Evolutionary conservation across 148 eudicot genomes (phyloP).

Genomic region (Limonium bicolor): DNA sequence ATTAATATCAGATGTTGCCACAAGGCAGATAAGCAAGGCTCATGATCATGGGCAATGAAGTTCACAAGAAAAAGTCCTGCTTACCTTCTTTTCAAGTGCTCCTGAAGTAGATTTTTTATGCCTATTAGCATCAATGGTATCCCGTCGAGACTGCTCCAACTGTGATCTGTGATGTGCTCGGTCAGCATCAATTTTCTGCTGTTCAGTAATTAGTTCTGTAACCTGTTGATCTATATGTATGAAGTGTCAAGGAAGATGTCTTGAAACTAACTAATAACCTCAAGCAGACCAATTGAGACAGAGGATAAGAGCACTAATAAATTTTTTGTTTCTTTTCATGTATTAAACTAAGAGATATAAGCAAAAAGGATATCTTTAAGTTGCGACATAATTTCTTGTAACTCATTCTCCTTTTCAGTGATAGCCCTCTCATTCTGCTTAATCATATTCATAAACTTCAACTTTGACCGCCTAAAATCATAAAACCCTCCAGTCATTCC

Average conservation of each 20-base stretch:
- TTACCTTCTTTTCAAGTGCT: slow-evolving; percentile 84
- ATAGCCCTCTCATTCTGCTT: slow-evolving; percentile 42
- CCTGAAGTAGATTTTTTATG: slow-evolving; percentile 59
- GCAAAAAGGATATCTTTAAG: slow-evolving; percentile 96
- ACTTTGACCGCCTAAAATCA: slow-evolving; percentile 80
- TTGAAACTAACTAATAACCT: no score
- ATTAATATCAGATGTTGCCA: not conserved
- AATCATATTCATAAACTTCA: slow-evolving; percentile 74
- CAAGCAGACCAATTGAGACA: slow-evolving; percentile 2
- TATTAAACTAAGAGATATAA: no score
- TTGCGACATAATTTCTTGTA: slow-evolving; percentile 37
- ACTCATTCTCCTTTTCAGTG: slow-evolving; percentile 37
- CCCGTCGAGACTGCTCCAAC: slow-evolving; percentile 75
- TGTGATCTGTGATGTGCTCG: slow-evolving; percentile 79
- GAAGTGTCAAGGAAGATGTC: slow-evolving; percentile 45
- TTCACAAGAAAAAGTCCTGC: not conserved
- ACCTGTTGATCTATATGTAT: slow-evolving; percentile 69
- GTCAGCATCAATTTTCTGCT: slow-evolving; percentile 91
- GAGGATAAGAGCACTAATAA: not conserved
- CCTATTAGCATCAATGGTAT: slow-evolving; percentile 59
- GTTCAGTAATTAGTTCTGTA: slow-evolving; percentile 75
- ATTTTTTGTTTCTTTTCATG: not conserved
- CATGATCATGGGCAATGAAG: slow-evolving; percentile 10
- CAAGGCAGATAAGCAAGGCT: not conserved
- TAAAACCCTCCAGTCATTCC: slow-evolving; percentile 99